These are phyloP conservation scores for Choanephora cucurbitarum DNA, from an alignment of 371 early-diverging fungal genomes.

Conservation along the genomic window DNA sequence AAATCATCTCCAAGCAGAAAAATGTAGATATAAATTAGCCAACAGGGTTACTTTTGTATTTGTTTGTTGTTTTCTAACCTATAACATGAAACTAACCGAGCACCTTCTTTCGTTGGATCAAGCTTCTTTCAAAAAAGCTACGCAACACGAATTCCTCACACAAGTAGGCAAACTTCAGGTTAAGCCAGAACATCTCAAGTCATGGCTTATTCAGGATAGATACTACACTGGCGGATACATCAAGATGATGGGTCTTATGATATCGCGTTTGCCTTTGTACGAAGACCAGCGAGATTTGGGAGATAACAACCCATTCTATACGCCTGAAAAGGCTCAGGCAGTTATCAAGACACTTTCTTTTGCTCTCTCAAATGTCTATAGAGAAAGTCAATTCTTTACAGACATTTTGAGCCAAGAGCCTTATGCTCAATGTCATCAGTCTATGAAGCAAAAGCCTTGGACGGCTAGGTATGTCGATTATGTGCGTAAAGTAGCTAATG, in stretches of 20 bases:
- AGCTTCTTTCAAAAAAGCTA: constrained; percentile 23
- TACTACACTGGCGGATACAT: constrained; percentile 30
- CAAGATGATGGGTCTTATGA: constrained; percentile 33
- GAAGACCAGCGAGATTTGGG: constrained; percentile 22
- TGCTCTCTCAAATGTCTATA: constrained; percentile 30
- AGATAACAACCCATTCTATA: constrained; percentile 20
- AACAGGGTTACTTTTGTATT: background rate
- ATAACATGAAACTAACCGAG: constrained; percentile 22
- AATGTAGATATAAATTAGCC: background rate
- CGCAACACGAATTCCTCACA: constrained; percentile 21
- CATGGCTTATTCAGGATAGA: constrained; percentile 31
- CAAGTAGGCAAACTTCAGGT: constrained; percentile 22
- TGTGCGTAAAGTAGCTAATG: constrained; percentile 25
- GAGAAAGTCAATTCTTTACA: constrained; percentile 29
- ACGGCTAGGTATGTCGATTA: constrained; percentile 27
- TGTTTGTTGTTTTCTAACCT: background rate
- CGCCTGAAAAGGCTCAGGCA: constrained; percentile 8
- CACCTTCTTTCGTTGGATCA: constrained; percentile 25
- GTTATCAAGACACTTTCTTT: constrained; percentile 21
- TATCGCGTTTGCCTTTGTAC: constrained; percentile 19
- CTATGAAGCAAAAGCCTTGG: constrained; percentile 14
- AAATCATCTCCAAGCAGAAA: background rate
- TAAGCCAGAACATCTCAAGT: constrained; percentile 25
- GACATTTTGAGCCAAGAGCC: constrained; percentile 18
- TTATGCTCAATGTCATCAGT: constrained; percentile 2